Evolutionary conservation across 1,284 basidiomycete genomes (phyloP).

Genomic region (Rhizoctonia solani): DNA sequence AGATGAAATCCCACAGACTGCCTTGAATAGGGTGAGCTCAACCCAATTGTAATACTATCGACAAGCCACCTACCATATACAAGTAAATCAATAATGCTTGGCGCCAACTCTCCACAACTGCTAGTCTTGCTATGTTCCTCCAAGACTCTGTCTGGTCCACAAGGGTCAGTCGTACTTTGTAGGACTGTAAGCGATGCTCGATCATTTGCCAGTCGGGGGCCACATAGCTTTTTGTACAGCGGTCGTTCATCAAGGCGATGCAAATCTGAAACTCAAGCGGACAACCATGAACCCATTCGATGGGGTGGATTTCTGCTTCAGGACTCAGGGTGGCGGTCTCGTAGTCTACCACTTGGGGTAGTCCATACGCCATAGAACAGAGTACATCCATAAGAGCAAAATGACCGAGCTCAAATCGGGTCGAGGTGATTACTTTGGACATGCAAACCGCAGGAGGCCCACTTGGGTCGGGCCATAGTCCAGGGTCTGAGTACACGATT

Average conservation of each 20-base stretch:
- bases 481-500: constrained; percentile 11
- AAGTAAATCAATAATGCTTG: constrained; percentile 13
- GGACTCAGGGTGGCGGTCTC: background rate
- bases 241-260: background rate
- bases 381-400: constrained; percentile 3
- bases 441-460: background rate
- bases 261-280: constrained; percentile 2
- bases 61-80: constrained; percentile 11
- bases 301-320: background rate
- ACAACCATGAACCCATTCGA: constrained; percentile 23
- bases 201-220: background rate
- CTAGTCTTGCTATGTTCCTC: background rate
- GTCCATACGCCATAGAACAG: constrained; percentile 13
- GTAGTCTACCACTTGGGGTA: constrained; percentile 5
- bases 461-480: background rate
- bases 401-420: background rate
- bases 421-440: background rate
- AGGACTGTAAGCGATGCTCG: background rate
- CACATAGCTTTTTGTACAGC: background rate
- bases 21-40: background rate
- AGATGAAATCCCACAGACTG: constrained; percentile 7
- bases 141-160: background rate
- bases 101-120: constrained; percentile 24
- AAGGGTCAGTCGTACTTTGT: background rate
- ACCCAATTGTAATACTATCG: background rate